Percentiles rank a stretch among this genome's conserved stretches.
Evolutionary conservation across 108 stramenopile species (phyloP).

Genomic region (Nannochloropsis oceanica): DNA sequence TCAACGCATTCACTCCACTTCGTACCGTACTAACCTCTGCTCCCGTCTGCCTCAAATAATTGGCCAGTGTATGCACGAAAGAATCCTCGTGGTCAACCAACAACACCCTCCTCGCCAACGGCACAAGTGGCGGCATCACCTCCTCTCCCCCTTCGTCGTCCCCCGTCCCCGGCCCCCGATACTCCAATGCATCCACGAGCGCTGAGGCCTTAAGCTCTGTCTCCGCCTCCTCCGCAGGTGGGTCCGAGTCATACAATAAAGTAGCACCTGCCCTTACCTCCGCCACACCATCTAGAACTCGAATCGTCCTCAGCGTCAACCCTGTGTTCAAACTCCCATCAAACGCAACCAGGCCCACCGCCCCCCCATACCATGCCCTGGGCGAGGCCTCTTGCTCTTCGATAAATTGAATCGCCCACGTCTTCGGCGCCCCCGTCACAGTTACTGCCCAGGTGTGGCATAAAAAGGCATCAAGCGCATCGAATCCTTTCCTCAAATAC

Average conservation of each 20-base stretch:
- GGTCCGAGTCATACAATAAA: conserved; percentile 78
- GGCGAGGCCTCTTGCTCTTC: conserved; percentile 84
- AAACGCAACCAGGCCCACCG: conserved; percentile 91
- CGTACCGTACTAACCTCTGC: conserved; percentile 75
- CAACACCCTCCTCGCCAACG: conserved; percentile 63
- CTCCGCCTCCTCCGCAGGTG: conserved; percentile 78
- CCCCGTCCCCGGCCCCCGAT: conserved; percentile 13
- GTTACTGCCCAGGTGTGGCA: conserved; percentile 98
- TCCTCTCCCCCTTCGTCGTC: conserved; percentile 24
- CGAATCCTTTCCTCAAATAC: conserved; percentile 80
- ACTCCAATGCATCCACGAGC: conserved; percentile 72
- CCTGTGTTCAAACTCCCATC: conserved; percentile 92
- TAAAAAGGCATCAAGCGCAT: conserved; percentile 91
- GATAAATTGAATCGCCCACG: conserved; percentile 94
- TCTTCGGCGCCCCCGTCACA: conserved; percentile 95
- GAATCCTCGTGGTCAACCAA: conserved; percentile 95
- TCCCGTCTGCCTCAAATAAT: conserved; percentile 92
- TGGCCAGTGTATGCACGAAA: conserved; percentile 93
- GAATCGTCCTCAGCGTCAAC: conserved; percentile 79
- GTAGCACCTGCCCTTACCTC: conserved; percentile 84
- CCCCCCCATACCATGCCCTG: conserved; percentile 92
- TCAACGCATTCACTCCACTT: conserved; percentile 42
- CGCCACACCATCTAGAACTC: conserved; percentile 78
- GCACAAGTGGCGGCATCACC: conserved; percentile 19
- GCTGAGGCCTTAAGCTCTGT: conserved; percentile 95